Evolutionary conservation across 495 filamentous ascomycete species (phyloP).

Genomic region (Xylaria grammica): DNA sequence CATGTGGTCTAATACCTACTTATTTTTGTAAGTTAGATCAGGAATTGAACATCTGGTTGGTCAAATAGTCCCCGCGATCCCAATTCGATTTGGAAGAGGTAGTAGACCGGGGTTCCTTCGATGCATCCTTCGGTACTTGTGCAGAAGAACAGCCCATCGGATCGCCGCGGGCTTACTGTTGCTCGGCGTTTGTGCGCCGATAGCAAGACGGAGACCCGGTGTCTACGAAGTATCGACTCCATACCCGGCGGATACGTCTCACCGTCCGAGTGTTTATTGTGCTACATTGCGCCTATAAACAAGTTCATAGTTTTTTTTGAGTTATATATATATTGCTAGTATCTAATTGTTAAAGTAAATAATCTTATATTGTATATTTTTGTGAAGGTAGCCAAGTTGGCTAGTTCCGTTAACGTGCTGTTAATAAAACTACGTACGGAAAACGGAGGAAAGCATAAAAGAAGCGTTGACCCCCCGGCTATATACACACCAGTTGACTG

Average conservation of each 20-base stretch:
- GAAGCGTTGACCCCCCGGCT: too few relatives aligned
- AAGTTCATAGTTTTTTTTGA: too few relatives aligned
- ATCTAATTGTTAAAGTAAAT: too few relatives aligned
- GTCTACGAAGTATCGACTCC: background rate
- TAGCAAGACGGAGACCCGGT: background rate
- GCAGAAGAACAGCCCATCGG: background rate
- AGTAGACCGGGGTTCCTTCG: background rate
- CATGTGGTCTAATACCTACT: background rate
- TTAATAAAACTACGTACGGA: too few relatives aligned
- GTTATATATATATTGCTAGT: too few relatives aligned
- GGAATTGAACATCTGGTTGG: constrained; percentile 2
- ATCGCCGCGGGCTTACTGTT: background rate
- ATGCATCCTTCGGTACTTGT: background rate
- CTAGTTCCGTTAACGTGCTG: too few relatives aligned
- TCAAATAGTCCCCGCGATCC: background rate
- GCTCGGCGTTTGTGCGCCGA: background rate
- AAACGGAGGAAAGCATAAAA: too few relatives aligned
- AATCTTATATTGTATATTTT: too few relatives aligned
- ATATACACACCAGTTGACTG: too few relatives aligned
- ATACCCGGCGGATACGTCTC: background rate
- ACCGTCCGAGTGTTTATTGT: background rate
- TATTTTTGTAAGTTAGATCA: background rate
- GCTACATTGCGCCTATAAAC: too few relatives aligned
- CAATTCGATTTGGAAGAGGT: background rate
- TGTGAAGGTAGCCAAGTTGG: too few relatives aligned